These are phyloP conservation scores for Rhodotorula diobovata DNA, from an alignment of 768 basidiomycete species.

Conservation along the genomic window DNA sequence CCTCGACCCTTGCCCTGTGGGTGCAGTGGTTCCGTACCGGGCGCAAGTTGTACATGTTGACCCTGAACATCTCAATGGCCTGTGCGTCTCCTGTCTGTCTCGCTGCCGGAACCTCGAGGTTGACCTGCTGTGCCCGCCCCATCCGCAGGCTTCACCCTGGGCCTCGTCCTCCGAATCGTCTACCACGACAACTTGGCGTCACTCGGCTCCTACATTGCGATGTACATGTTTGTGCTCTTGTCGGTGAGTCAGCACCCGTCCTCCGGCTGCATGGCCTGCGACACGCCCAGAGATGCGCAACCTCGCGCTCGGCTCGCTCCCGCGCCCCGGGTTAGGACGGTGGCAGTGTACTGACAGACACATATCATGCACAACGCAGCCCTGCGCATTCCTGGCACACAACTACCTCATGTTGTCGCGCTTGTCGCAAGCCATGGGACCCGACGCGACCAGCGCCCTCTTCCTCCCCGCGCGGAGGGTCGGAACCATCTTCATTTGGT, in stretches of 20 bases:
- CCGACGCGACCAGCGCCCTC: conserved; percentile 23
- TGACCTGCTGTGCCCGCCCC: background rate
- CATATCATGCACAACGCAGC: too few relatives aligned
- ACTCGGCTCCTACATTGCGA: conserved; percentile 11
- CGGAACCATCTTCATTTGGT: conserved; percentile 15
- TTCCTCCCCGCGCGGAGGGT: conserved; percentile 4
- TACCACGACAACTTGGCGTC: background rate
- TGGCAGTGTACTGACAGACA: too few relatives aligned
- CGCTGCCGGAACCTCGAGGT: background rate
- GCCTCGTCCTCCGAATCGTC: conserved; percentile 15
- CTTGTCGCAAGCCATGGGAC: conserved; percentile 17
- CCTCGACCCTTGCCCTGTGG: background rate
- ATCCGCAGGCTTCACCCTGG: conserved; percentile 10
- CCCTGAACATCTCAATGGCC: background rate
- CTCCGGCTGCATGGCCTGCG: background rate
- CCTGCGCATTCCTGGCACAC: conserved; percentile 36
- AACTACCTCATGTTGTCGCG: conserved; percentile 36
- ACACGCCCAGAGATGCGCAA: too few relatives aligned
- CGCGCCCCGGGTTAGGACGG: too few relatives aligned
- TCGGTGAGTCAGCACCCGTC: background rate
- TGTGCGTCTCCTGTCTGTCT: background rate
- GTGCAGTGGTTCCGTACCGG: background rate
- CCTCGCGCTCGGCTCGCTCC: too few relatives aligned
- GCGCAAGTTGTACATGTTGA: background rate
- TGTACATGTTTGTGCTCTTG: conserved; percentile 24